phyloP scores from a whole-genome alignment of 306 rosid species.

The Fragaria vesca region DNA sequence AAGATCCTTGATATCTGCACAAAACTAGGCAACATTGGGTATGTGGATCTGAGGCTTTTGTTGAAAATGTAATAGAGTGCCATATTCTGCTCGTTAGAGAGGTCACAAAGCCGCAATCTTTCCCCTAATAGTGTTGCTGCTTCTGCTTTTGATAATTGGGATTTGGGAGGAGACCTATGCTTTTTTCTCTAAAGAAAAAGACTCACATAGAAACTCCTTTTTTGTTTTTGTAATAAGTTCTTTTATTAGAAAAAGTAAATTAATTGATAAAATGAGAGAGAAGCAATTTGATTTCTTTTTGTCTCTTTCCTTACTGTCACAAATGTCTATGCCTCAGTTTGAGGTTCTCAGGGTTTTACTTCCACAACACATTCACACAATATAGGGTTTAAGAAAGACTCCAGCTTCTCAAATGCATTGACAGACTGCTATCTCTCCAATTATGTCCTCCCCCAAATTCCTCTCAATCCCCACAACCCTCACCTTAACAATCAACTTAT shows the following conservation, averaged over 20 bases:
- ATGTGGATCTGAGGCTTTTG: too few relatives aligned
- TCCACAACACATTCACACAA: not conserved
- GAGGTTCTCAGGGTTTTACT: conserved; percentile 13
- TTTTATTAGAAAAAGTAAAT: too few relatives aligned
- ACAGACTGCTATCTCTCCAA: conserved; percentile 3
- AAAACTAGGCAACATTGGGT: not conserved
- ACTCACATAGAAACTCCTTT: too few relatives aligned
- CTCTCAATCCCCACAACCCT: conserved; percentile 23
- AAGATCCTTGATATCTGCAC: not conserved
- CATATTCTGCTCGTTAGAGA: too few relatives aligned
- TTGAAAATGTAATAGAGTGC: too few relatives aligned
- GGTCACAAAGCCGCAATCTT: too few relatives aligned
- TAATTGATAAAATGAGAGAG: not conserved
- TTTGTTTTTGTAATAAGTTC: too few relatives aligned
- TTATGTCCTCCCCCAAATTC: conserved; percentile 34
- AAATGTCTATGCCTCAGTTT: not conserved
- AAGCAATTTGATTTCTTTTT: not conserved
- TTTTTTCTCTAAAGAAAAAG: too few relatives aligned
- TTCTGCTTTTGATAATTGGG: too few relatives aligned
- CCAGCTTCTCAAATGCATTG: not conserved
- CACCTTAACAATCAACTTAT: not conserved
- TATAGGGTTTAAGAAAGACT: conserved; percentile 10
- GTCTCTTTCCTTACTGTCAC: not conserved
- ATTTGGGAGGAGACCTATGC: too few relatives aligned
- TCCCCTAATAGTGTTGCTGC: too few relatives aligned